A percentile compares a stretch with the other conserved stretches of the same genome.
phyloP scores from a whole-genome alignment of 805 yeast species.

The Yamadazyma phyllophila region DNA sequence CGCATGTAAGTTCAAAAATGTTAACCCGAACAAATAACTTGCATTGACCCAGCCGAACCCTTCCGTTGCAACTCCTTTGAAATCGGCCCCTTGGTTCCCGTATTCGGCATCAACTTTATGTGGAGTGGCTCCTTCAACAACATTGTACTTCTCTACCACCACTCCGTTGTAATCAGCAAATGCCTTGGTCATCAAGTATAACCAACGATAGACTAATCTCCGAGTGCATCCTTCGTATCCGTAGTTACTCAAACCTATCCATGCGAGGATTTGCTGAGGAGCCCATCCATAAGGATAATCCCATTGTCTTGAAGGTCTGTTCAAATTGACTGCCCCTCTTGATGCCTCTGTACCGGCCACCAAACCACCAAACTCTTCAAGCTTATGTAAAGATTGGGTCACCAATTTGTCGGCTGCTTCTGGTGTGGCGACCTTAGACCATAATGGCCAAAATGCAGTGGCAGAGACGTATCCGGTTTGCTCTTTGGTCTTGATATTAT shows the following conservation, averaged over 20 bases:
- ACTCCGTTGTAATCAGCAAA: slow-evolving; percentile 92
- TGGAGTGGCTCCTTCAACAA: slow-evolving; percentile 76
- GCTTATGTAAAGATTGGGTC: slow-evolving; percentile 53
- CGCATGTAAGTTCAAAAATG: slow-evolving; percentile 63
- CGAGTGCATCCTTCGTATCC: slow-evolving; percentile 64
- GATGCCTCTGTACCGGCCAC: slow-evolving; percentile 78
- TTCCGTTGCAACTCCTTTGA: slow-evolving; percentile 90
- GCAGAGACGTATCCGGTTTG: slow-evolving; percentile 78
- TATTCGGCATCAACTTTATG: slow-evolving; percentile 94
- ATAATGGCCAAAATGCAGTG: slow-evolving; percentile 88
- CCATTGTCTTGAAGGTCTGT: slow-evolving; percentile 93
- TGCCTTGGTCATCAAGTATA: slow-evolving; percentile 82
- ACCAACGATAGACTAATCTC: slow-evolving; percentile 82
- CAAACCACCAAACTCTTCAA: slow-evolving; percentile 87
- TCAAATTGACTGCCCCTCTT: slow-evolving; percentile 65
- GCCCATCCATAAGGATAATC: slow-evolving; percentile 99
- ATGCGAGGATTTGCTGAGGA: slow-evolving; percentile 92
- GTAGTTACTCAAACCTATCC: slow-evolving; percentile 80
- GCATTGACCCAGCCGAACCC: slow-evolving; percentile 99
- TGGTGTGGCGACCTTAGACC: slow-evolving; percentile 67
- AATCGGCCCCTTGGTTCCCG: slow-evolving; percentile 93
- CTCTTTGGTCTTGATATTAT: slow-evolving; percentile 55
- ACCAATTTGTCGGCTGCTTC: slow-evolving; percentile 70
- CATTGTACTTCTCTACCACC: slow-evolving; percentile 94
- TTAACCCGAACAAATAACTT: slow-evolving; percentile 70